Base-by-base conservation (phyloP, 2,329 filamentous ascomycete genomes). In the Fusarium tricinctum region DNA sequence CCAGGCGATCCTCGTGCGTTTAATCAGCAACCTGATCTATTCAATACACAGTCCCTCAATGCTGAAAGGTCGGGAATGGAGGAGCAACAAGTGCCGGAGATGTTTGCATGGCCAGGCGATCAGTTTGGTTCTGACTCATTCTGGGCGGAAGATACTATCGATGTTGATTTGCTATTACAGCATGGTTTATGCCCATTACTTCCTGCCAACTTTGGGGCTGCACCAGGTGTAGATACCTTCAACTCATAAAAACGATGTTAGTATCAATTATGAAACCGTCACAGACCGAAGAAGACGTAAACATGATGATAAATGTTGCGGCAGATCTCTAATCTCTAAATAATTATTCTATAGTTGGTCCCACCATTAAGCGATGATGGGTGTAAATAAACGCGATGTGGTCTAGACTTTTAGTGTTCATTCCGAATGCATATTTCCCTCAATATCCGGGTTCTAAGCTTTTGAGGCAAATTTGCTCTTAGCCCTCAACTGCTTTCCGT, bases 391-490 rank as follows among this genome's bases (percentile, higher is more conserved):
- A 17, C 15, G 12, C 3, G 3, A 22, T 13, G 1, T 3, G 6
- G 6, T 12, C 5, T 8, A 38, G 12, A 1, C 10, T 1, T 9
- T 3, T 4, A 13, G n/a, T 9, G 2, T 28, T 9, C 9, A 8
- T 5, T 10, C 12, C 8, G 42, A 20, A 17, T 20, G 9, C 2
- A 10, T 26, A 30, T 43, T 15, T 12, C 1, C 39, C 8, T 14
- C 42, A 14, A n/a, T 0, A 8, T 3, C 10, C 8, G 1, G 8
- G 1, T 1, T 19, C 19, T 58, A 64, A 7, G 56, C 40, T 0
- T 56, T 23, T 0, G 56, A 49, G 6, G 69, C 66, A 15, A 71
- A 71, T 19, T 33, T 67, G 42, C 69, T 71, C 57, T 63, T 72
- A 3, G 50, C 50, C 26, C 69, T 55, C 14, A 71, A 15, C 0